A percentile compares a stretch with the other conserved stretches of the same genome.
Evolutionary conservation across 1,284 basidiomycete genomes (phyloP).

Genomic region (Malassezia obtusa): DNA sequence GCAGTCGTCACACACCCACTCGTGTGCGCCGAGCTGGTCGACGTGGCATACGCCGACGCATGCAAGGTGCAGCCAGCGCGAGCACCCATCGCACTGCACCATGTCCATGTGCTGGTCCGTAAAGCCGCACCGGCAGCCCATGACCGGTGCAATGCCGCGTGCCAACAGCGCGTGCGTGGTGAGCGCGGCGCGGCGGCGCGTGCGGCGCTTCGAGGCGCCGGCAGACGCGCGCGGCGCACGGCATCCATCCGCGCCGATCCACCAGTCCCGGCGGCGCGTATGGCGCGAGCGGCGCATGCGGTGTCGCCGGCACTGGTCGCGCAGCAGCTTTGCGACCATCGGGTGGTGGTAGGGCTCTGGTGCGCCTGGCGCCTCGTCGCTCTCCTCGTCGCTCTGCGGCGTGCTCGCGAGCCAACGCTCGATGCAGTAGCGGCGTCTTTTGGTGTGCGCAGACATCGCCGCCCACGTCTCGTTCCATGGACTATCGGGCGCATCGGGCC

Average conservation of each 20-base stretch:
- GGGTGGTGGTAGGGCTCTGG: constrained; percentile 6
- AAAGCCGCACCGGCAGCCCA: constrained; percentile 18
- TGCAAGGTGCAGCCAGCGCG: constrained; percentile 15
- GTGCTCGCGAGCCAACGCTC: background rate
- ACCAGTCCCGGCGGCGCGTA: background rate
- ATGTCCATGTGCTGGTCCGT: constrained; percentile 16
- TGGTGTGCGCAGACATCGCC: background rate
- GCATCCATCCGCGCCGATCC: constrained; percentile 11
- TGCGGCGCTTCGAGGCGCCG: background rate
- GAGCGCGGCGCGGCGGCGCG: constrained; percentile 2
- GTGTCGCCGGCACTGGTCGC: constrained; percentile 4
- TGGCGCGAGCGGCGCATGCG: background rate
- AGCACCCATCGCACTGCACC: constrained; percentile 16
- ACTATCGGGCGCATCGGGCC: constrained; percentile 2
- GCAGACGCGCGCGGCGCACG: background rate
- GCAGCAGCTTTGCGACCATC: constrained; percentile 16
- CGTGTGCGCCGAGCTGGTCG: constrained; percentile 9
- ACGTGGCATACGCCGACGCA: constrained; percentile 15
- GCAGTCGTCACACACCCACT: constrained; percentile 20
- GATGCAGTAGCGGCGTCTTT: background rate
- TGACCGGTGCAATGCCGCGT: constrained; percentile 9
- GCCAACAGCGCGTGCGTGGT: constrained; percentile 3
- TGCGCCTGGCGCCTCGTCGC: background rate
- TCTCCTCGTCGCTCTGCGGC: background rate
- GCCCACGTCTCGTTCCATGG: background rate